phyloP scores from a whole-genome alignment of 352 stramenopile species.

The Pythium apleroticum region DNA sequence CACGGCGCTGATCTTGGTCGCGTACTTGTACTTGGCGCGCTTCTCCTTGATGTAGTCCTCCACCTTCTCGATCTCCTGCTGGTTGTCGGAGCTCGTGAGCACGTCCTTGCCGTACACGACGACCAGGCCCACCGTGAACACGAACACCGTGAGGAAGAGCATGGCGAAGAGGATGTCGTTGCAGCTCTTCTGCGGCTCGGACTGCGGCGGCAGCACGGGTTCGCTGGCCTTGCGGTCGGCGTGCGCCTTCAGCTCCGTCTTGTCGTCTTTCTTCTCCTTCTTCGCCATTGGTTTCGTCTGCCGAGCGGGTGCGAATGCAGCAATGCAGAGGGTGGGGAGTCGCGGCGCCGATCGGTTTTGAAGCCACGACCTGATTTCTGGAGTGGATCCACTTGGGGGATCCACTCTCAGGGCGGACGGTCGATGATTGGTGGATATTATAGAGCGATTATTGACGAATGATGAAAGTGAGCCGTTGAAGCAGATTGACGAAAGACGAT shows the following conservation, averaged over 20 bases:
- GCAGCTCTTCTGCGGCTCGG: slow-evolving; percentile 47
- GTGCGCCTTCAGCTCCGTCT: slow-evolving; percentile 27
- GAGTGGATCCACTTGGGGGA: slow-evolving; percentile 13
- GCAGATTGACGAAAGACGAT: neutral
- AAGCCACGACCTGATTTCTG: slow-evolving; percentile 25
- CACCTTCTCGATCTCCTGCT: slow-evolving; percentile 45
- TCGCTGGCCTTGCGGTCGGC: slow-evolving; percentile 18
- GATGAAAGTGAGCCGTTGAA: neutral
- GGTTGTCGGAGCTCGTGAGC: slow-evolving; percentile 21
- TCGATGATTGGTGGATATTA: slow-evolving; percentile 10
- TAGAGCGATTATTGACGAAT: neutral
- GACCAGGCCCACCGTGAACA: slow-evolving; percentile 37
- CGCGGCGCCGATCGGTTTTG: neutral
- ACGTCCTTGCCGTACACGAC: slow-evolving; percentile 64
- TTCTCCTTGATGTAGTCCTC: slow-evolving; percentile 52
- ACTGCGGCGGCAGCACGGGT: slow-evolving; percentile 30
- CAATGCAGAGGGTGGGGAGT: neutral
- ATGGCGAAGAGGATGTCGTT: slow-evolving; percentile 78
- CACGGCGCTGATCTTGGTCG: slow-evolving; percentile 41
- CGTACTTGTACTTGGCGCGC: slow-evolving; percentile 59
- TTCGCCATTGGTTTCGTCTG: slow-evolving; percentile 20
- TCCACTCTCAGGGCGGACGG: neutral
- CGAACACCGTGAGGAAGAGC: slow-evolving; percentile 42
- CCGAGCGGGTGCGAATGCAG: neutral
- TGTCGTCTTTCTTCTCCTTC: slow-evolving; percentile 27